Conservation (phyloP, 2,329 filamentous ascomycete genomes). For the Bretziella fagacearum region DNA sequence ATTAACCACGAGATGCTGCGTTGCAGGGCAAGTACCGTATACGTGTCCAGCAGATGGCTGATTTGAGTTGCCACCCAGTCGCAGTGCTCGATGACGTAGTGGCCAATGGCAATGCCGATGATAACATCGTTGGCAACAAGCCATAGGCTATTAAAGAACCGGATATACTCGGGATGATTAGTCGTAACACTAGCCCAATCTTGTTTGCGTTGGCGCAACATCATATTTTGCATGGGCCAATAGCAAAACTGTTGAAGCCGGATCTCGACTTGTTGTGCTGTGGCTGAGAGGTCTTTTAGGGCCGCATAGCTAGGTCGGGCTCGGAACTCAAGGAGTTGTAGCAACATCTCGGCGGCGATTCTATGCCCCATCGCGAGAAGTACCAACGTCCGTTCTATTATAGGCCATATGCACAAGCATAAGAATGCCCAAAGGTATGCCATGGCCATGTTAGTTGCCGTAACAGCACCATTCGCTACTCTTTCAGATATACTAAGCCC, state of each 20-base stretch:
- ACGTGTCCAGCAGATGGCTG: conserved; percentile 55
- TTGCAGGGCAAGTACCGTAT: conserved; percentile 76
- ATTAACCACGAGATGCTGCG: conserved; percentile 89
- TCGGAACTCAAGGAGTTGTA: conserved; percentile 72
- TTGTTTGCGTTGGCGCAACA: conserved; percentile 69
- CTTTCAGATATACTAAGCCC: conserved; percentile 84
- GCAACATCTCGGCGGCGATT: conserved; percentile 59
- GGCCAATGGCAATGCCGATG: conserved; percentile 89
- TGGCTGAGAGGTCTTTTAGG: conserved; percentile 88
- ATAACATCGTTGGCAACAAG: conserved; percentile 97
- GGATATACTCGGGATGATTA: conserved; percentile 92
- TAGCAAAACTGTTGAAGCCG: conserved; percentile 96
- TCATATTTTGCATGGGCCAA: conserved; percentile 94
- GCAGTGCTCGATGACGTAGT: conserved; percentile 92
- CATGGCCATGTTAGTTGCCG: conserved; percentile 59
- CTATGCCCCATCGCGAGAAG: conserved; percentile 64
- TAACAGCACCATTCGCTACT: conserved; percentile 82
- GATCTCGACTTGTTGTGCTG: conserved; percentile 93
- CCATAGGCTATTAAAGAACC: conserved; percentile 98
- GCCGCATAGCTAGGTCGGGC: conserved; percentile 62
- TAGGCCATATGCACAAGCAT: conserved; percentile 59
- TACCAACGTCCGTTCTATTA: conserved; percentile 58
- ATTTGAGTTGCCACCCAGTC: conserved; percentile 68
- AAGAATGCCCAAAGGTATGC: conserved; percentile 53
- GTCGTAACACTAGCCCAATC: conserved; percentile 94